These are phyloP conservation scores for Quillaja saponaria DNA, from an alignment of 306 rosid species.

Conservation along the genomic window DNA sequence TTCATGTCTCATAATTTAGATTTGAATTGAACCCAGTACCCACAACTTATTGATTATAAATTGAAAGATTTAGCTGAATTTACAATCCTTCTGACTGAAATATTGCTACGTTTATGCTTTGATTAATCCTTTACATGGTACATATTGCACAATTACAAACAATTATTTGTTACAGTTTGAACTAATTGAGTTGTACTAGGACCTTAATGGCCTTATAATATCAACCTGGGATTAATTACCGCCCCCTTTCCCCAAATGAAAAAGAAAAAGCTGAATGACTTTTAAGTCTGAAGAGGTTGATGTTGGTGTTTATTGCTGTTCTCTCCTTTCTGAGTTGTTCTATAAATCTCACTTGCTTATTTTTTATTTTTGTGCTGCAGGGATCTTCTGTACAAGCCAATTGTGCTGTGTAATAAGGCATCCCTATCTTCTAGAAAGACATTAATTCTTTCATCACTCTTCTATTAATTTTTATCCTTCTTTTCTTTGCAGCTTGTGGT, in stretches of 20 bases:
- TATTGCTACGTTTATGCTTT: conserved; percentile 2
- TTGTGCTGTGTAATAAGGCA: conserved; percentile 81
- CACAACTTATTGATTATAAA: neutral
- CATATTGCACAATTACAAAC: too few species aligned
- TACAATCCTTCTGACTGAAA: conserved; percentile 3
- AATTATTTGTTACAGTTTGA: conserved; percentile 22
- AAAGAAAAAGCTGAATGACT: neutral
- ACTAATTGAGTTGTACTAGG: too few species aligned
- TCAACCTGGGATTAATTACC: neutral
- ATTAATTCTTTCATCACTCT: conserved; percentile 1
- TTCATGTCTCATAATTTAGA: conserved; percentile 3
- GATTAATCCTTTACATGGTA: conserved; percentile 5
- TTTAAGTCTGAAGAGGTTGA: too few species aligned
- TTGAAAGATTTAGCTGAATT: conserved; percentile 3
- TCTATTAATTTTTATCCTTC: conserved; percentile 7
- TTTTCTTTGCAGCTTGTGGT: conserved; percentile 75
- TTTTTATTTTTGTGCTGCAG: conserved; percentile 43
- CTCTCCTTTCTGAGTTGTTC: too few species aligned
- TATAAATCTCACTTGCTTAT: too few species aligned
- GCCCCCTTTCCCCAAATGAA: conserved; percentile 1
- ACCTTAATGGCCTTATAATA: neutral
- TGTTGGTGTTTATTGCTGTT: too few species aligned
- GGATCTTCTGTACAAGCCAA: conserved; percentile 84
- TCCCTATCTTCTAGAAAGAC: conserved; percentile 17
- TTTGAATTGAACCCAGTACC: conserved; percentile 3